Conservation (phyloP, 164 flowering plant genomes). For the Cinnamomum micranthum region DNA sequence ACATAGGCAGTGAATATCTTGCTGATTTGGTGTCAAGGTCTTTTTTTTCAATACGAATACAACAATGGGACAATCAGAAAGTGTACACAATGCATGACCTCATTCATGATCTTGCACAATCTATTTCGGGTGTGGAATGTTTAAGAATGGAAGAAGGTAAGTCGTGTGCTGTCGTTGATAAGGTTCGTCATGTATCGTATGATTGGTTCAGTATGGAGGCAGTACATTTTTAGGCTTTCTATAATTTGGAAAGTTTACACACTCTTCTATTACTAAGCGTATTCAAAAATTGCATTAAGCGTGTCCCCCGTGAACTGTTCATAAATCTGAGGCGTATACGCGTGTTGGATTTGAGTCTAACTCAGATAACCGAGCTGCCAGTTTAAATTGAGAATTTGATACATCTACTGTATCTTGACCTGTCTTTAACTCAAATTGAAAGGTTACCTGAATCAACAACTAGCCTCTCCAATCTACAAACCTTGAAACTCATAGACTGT, state of each 20-base stretch:
- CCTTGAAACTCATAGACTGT: neutral
- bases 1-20: slow-evolving; percentile 3
- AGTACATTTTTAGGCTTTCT: neutral
- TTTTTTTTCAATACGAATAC: neutral
- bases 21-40: slow-evolving; percentile 10
- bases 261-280: neutral
- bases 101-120: slow-evolving; percentile 7
- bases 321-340: neutral
- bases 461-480: neutral
- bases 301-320: neutral
- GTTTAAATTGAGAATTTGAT: slow-evolving; percentile 9
- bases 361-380: neutral
- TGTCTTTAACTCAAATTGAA: slow-evolving; percentile 17
- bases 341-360: neutral
- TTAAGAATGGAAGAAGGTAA: neutral
- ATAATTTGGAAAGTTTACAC: neutral
- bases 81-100: slow-evolving; percentile 7
- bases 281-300: neutral
- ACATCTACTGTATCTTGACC: slow-evolving; percentile 25
- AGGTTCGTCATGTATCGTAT: neutral
- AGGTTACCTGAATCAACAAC: slow-evolving; percentile 11
- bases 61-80: neutral
- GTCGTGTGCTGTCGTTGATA: neutral
- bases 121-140: neutral
- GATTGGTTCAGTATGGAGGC: neutral